These are phyloP conservation scores for Neurospora hispaniola DNA, from an alignment of 495 filamentous ascomycete species.

Conservation along the genomic window DNA sequence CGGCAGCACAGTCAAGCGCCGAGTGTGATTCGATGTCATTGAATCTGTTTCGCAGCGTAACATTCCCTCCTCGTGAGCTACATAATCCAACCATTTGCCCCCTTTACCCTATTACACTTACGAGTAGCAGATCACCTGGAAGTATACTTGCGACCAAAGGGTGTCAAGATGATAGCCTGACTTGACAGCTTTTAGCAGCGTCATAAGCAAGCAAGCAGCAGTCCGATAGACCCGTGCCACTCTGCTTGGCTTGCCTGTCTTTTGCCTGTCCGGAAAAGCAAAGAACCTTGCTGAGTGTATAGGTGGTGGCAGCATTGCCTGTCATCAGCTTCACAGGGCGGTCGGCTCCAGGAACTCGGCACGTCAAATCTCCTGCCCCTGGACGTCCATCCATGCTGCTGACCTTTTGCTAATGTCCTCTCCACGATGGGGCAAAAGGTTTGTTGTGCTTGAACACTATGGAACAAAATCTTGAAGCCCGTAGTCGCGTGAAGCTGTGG, in stretches of 20 bases:
- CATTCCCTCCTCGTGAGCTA: background rate
- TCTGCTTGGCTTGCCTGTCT: background rate
- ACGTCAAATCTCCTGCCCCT: background rate
- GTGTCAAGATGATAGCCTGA: background rate
- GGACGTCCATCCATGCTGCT: background rate
- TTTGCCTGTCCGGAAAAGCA: background rate
- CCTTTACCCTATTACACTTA: background rate
- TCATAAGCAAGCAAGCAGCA: background rate
- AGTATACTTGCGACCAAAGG: background rate
- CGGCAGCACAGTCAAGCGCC: background rate
- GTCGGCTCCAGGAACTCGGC: background rate
- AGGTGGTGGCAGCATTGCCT: background rate
- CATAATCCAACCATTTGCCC: background rate
- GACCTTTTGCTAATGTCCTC: background rate
- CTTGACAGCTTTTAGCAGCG: background rate
- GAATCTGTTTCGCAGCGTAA: background rate
- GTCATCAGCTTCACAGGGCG: background rate
- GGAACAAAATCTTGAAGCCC: background rate
- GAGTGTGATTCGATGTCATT: background rate
- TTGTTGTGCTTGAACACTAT: background rate
- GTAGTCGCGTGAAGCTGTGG: background rate
- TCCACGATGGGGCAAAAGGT: background rate
- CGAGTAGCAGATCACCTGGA: no score
- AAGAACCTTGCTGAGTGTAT: background rate
- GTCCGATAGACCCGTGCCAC: background rate